Base-by-base conservation (phyloP, 495 filamentous ascomycete species). In the Platismatia glauca region DNA sequence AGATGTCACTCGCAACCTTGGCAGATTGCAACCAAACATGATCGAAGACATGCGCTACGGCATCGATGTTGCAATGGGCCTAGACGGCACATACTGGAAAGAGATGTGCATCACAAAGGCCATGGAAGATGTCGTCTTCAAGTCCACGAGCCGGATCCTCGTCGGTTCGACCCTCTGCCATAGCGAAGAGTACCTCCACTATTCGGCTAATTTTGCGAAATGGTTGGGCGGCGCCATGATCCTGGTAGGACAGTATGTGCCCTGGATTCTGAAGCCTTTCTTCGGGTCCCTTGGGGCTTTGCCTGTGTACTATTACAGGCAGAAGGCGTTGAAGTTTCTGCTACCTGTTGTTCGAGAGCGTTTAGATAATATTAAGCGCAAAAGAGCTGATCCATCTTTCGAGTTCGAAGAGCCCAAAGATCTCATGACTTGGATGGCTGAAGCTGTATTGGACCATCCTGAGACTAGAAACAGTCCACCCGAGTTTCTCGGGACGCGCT, bases 1-100 rank as follows among this genome's bases (percentile, higher is more conserved):
- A 43, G 57, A 59, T 16, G 16, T 64, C 34, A 64, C 57, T 24
- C 55, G 57, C 12, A 64, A 60, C 31, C 62, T 64, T 7, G 62
- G 46, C 27, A 60, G 16, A 34, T 24, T 64, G 29, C 62, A 64
- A 29, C 20, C 39, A 31, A 34, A 18, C 13, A 52, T 64, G 8
- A 18, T 52, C 20, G 9, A 64, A 31, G 62, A 60, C 27, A 55
- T 64, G 3, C 24, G 35, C 13, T 9, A 22, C 18, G 43, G 16
- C 41, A 46, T 60, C 24, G 62, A 64, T 34, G 15, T 55, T 2
- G 31, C 52, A 31, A n/a, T 55, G 31, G 62, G 62, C 9, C 16
- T 55, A 29, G 44, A 64, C 3, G 44, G 13, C 11, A 11, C 60
- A 11, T 13, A 16, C 15, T 59, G 56, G 56, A 31, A 27, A 7